phyloP scores from a whole-genome alignment of 2,329 filamentous ascomycete genomes.

The Raffaelea albimanens region DNA sequence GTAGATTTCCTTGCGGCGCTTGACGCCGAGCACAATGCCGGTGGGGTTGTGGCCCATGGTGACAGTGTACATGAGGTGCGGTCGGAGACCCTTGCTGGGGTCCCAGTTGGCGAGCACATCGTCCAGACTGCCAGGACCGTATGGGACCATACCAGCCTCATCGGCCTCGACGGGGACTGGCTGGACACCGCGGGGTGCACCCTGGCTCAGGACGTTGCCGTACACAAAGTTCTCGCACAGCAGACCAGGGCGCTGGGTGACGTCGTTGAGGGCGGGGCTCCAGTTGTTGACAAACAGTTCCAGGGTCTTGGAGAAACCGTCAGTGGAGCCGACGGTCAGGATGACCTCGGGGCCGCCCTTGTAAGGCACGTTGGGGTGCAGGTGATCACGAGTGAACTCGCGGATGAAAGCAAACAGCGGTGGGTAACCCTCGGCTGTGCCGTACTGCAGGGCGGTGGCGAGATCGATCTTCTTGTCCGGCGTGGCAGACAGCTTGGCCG shows the following conservation, averaged over 20 bases:
- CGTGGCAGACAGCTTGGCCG: constrained; percentile 37
- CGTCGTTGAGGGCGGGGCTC: constrained; percentile 53
- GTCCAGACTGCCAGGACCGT: constrained; percentile 62
- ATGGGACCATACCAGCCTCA: constrained; percentile 65
- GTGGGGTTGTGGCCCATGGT: constrained; percentile 92
- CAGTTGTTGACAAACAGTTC: constrained; percentile 70
- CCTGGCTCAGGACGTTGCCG: constrained; percentile 63
- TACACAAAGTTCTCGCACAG: constrained; percentile 76
- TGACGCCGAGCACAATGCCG: constrained; percentile 61
- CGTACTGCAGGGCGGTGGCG: constrained; percentile 77
- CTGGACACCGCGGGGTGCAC: constrained; percentile 59
- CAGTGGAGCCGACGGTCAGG: constrained; percentile 73
- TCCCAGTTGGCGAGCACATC: constrained; percentile 83
- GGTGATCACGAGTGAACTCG: constrained; percentile 63
- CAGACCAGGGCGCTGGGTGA: constrained; percentile 63
- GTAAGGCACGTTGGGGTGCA: constrained; percentile 79
- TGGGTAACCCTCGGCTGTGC: constrained; percentile 71
- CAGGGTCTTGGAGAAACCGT: constrained; percentile 72
- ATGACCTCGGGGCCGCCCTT: constrained; percentile 65
- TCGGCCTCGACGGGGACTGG: constrained; percentile 69
- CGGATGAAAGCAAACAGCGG: constrained; percentile 69
- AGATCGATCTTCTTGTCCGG: constrained; percentile 67
- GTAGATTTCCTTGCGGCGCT: constrained; percentile 71
- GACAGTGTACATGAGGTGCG: constrained; percentile 82
- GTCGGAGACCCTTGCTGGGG: constrained; percentile 58